Evolutionary conservation across 768 basidiomycete species (phyloP).

Genomic region (Collybia sordida): DNA sequence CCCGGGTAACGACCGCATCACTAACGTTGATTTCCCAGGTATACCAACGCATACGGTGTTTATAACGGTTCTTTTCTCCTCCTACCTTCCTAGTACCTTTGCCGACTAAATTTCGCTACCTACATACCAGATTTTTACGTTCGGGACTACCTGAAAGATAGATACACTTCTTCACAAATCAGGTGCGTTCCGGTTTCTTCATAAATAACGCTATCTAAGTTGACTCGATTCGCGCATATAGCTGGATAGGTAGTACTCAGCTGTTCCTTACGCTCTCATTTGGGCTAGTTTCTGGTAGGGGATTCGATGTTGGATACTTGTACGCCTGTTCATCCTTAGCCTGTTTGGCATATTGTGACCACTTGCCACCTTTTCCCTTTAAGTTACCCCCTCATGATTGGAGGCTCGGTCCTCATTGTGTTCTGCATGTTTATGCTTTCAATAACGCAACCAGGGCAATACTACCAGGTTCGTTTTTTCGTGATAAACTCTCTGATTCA

Average conservation of each 20-base stretch:
- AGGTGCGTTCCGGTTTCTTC: constrained; percentile 8
- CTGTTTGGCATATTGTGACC: not conserved
- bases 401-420: constrained; percentile 23
- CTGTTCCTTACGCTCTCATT: constrained; percentile 21
- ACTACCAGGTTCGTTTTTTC: constrained; percentile 25
- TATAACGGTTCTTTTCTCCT: not conserved
- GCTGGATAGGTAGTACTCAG: constrained; percentile 29
- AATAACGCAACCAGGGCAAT: constrained; percentile 22
- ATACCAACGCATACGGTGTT: constrained; percentile 16
- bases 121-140: constrained; percentile 23
- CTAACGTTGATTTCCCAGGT: constrained; percentile 7
- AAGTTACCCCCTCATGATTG: constrained; percentile 27
- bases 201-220: not conserved
- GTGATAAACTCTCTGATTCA: not conserved
- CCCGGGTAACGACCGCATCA: not conserved
- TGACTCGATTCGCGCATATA: constrained; percentile 4
- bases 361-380: not conserved
- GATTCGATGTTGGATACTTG: constrained; percentile 27
- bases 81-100: not conserved
- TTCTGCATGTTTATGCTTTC: constrained; percentile 34
- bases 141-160: constrained; percentile 16
- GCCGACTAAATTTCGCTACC: not conserved
- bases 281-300: constrained; percentile 21
- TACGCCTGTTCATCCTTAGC: constrained; percentile 3
- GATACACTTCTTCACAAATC: constrained; percentile 23